These are phyloP conservation scores for Fragaria vesca DNA, from an alignment of 306 rosid genomes.

Conservation along the genomic window DNA sequence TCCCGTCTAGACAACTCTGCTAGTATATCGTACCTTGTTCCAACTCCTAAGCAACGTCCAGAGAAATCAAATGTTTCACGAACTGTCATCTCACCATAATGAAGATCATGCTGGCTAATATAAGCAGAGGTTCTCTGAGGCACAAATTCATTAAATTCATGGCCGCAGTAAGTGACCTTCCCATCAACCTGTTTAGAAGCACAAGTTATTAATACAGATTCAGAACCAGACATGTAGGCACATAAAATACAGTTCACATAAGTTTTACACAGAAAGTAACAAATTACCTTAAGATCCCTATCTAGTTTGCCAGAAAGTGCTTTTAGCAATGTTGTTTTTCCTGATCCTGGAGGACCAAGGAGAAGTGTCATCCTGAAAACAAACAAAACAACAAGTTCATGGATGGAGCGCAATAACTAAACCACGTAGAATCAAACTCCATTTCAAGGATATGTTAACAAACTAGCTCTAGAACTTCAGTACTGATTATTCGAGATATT, in stretches of 20 bases:
- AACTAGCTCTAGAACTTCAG: too few relatives aligned
- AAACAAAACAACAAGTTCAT: neutral
- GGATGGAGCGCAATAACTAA: too few relatives aligned
- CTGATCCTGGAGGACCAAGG: slow-evolving; percentile 62
- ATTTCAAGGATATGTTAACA: too few relatives aligned
- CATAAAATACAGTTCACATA: too few relatives aligned
- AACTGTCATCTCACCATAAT: slow-evolving; percentile 67
- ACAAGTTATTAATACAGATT: neutral
- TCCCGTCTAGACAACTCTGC: slow-evolving; percentile 57
- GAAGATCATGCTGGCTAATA: slow-evolving; percentile 89
- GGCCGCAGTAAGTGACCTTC: slow-evolving; percentile 79
- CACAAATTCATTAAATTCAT: slow-evolving; percentile 74
- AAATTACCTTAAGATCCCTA: neutral
- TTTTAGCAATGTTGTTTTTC: too few relatives aligned
- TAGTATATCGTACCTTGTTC: slow-evolving; percentile 58
- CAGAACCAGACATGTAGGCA: neutral
- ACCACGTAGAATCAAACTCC: too few relatives aligned
- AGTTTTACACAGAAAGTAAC: too few relatives aligned
- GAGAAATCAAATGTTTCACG: slow-evolving; percentile 73
- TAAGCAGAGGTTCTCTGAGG: slow-evolving; percentile 92
- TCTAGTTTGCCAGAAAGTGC: too few relatives aligned
- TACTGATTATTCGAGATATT: too few relatives aligned
- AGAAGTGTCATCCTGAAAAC: slow-evolving; percentile 66
- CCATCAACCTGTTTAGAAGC: slow-evolving; percentile 55
- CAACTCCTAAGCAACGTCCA: slow-evolving; percentile 64